Percentiles rank a stretch among this genome's conserved stretches.
These are phyloP conservation scores for Taphrina flavorubra DNA, from an alignment of 1,139 yeast species.

Conservation along the genomic window DNA sequence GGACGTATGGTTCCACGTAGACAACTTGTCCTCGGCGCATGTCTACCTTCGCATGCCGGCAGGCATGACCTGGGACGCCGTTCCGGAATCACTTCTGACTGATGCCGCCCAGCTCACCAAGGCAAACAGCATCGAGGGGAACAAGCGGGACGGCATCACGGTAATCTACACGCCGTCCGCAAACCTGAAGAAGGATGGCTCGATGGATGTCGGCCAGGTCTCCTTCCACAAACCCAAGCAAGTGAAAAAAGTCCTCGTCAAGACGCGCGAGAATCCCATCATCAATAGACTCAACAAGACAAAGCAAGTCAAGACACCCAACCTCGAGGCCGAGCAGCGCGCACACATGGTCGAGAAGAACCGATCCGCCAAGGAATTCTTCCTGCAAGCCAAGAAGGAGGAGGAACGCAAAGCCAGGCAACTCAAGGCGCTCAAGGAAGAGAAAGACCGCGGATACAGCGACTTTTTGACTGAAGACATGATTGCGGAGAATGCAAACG, in stretches of 20 bases:
- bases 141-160: slow-evolving; percentile 70
- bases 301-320: slow-evolving; percentile 60
- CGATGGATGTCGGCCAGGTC: slow-evolving; percentile 86
- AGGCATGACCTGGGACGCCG: slow-evolving; percentile 56
- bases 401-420: slow-evolving; percentile 49
- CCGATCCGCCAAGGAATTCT: slow-evolving; percentile 37
- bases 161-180: slow-evolving; percentile 76
- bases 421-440: slow-evolving; percentile 49
- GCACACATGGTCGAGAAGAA: slow-evolving; percentile 52
- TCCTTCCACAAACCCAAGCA: slow-evolving; percentile 64
- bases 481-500: slow-evolving; percentile 31
- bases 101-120: slow-evolving; percentile 80
- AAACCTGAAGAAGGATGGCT: slow-evolving; percentile 70
- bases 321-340: slow-evolving; percentile 55
- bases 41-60: slow-evolving; percentile 68
- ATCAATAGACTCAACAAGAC: slow-evolving; percentile 73
- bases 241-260: slow-evolving; percentile 63
- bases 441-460: slow-evolving; percentile 58
- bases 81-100: slow-evolving; percentile 61
- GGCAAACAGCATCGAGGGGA: slow-evolving; percentile 79
- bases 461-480: slow-evolving; percentile 62
- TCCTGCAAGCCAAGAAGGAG: slow-evolving; percentile 51
- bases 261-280: slow-evolving; percentile 65
- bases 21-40: slow-evolving; percentile 79
- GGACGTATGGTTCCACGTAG: slow-evolving; percentile 86